These are phyloP conservation scores for Harringtonia aguacate DNA, from an alignment of 2,329 filamentous ascomycete genomes.

Conservation along the genomic window DNA sequence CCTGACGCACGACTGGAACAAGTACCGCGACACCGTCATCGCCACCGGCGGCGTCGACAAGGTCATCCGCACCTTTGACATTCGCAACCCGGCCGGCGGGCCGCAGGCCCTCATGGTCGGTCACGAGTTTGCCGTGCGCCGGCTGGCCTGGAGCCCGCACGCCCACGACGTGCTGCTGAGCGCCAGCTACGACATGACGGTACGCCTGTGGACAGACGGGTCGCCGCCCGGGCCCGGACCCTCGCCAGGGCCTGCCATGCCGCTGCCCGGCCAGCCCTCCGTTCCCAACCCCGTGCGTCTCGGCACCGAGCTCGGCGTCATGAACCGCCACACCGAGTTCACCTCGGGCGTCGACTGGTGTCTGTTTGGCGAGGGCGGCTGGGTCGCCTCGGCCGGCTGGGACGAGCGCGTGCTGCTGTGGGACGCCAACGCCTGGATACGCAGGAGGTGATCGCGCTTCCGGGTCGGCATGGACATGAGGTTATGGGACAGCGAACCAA, in stretches of 20 bases:
- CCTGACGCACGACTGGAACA: slow-evolving; percentile 98
- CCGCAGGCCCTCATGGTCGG: slow-evolving; percentile 67
- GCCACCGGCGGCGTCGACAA: slow-evolving; percentile 87
- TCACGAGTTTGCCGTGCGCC: slow-evolving; percentile 83
- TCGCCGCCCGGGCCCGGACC: slow-evolving; percentile 19
- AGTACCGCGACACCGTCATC: slow-evolving; percentile 77
- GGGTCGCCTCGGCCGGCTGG: slow-evolving; percentile 92
- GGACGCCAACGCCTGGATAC: slow-evolving; percentile 58
- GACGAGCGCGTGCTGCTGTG: slow-evolving; percentile 85
- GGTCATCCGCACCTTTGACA: slow-evolving; percentile 80
- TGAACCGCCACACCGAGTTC: slow-evolving; percentile 93
- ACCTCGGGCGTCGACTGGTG: slow-evolving; percentile 97
- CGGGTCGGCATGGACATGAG: too few species aligned
- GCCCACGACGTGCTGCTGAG: slow-evolving; percentile 78
- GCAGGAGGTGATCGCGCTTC: too few species aligned
- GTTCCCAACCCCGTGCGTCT: slow-evolving; percentile 28
- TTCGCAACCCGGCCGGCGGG: slow-evolving; percentile 62
- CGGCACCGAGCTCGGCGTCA: slow-evolving; percentile 68
- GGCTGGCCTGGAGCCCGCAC: slow-evolving; percentile 87
- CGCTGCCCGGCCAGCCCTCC: slow-evolving; percentile 13
- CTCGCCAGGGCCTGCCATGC: too few species aligned
- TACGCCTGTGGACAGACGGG: slow-evolving; percentile 82
- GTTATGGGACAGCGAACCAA: too few species aligned
- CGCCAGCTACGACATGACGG: slow-evolving; percentile 97
- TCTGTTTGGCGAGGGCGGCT: slow-evolving; percentile 86